Evolutionary conservation across 768 basidiomycete species (phyloP), one percentile per base, ranked within the genome.

Genomic region (Mycena amicta): DNA sequence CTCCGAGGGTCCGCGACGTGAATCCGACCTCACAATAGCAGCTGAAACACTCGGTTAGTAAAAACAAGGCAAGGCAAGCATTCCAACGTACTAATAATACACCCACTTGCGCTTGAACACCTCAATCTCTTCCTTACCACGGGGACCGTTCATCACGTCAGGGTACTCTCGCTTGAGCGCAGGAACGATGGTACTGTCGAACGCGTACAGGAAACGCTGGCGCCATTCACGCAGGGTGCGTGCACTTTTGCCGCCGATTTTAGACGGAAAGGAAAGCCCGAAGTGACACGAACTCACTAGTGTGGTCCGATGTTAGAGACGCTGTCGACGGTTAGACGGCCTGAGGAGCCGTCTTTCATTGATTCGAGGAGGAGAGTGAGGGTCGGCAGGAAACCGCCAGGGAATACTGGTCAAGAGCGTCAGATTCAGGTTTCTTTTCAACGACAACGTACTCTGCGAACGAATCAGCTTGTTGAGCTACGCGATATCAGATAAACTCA

Each of bases 181-280:
- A 3, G 86, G 85, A 2, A 80, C 79, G 52, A 91, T 83, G 28
- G 81, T 75, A 12, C 69, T 71, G 28, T 86, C 83, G 66, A 89
- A 93, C 26, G 75, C 72, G 22, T 74, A 71, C 49, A 83, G 66
- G 72, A 92, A 92, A 8, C 86, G 77, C 25, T 72, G 68, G 12
- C 84, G 75, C 90, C 91, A 92, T 74, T 91, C 89, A 22, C 90
- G 80, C 5, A 92, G 77, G 15, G 91, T 91, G n/a, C 89, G 85
- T 8, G 89, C 84, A 68, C 41, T 43, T 12, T n/a, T n/a, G n/a
- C n/a, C n/a, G 33, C 33, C 18, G 43, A 45, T 45, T 45, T 45
- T 45, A 6, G 22, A 16, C 8, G 43, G 20, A 28, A 8, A 28
- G 6, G 11, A 6, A 29, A 28, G 12, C 11, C 12, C 12, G 50